phyloP scores from a whole-genome alignment of 768 basidiomycete genomes.

The Pleurotus tuber-regium region DNA sequence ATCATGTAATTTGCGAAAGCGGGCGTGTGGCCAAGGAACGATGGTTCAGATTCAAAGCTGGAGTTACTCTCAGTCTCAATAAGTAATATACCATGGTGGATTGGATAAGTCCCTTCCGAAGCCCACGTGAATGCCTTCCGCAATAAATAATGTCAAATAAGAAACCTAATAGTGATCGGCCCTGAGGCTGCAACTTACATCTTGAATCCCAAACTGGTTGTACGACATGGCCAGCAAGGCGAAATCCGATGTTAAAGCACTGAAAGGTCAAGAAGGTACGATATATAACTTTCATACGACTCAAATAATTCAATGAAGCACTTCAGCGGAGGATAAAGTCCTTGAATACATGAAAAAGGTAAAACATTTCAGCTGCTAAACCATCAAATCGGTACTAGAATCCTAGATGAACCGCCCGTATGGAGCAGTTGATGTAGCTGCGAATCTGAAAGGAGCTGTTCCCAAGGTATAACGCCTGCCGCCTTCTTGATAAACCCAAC shows the following conservation, averaged over 20 bases:
- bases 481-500: no score
- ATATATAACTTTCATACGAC: not conserved
- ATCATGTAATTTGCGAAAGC: slow-evolving; percentile 1
- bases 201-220: not conserved
- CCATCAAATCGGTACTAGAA: slow-evolving; percentile 7
- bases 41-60: no score
- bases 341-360: slow-evolving; percentile 80
- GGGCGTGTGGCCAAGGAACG: no score
- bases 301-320: not conserved
- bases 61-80: no score
- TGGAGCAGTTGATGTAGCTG: slow-evolving; percentile 87
- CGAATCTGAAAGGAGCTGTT: slow-evolving; percentile 87
- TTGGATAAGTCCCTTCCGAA: slow-evolving; percentile 1
- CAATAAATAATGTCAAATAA: slow-evolving; percentile 1
- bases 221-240: slow-evolving; percentile 45
- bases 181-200: not conserved
- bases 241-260: slow-evolving; percentile 54
- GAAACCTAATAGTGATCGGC: not conserved
- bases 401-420: slow-evolving; percentile 89
- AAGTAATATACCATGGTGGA: no score
- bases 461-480: slow-evolving; percentile 52
- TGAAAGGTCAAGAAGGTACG: slow-evolving; percentile 76
- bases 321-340: slow-evolving; percentile 68
- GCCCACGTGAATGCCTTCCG: not conserved
- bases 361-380: slow-evolving; percentile 5